Percentiles rank a stretch among this genome's conserved stretches.
Conservation (phyloP, 208 protist species). For the Perkinsela sp. region DNA sequence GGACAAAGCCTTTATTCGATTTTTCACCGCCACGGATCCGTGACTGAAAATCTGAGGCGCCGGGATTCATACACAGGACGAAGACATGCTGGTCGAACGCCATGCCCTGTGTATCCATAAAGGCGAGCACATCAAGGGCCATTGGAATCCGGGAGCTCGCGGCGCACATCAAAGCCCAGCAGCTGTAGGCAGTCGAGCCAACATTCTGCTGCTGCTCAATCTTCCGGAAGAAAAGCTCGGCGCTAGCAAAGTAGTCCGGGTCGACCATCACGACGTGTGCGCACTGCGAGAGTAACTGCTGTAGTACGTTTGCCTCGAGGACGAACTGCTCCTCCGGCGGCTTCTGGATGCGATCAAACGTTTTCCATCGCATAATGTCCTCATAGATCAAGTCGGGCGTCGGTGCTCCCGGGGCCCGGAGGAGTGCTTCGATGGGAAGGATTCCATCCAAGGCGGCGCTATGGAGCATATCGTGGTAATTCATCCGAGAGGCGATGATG, state of each 20-base stretch:
- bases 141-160: constrained; percentile 18
- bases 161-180: constrained; percentile 28
- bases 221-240: constrained; percentile 17
- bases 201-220: constrained; percentile 38
- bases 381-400: constrained; percentile 55
- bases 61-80: constrained; percentile 35
- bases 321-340: constrained; percentile 49
- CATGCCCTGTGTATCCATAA: constrained; percentile 17
- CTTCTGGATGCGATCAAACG: constrained; percentile 29
- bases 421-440: constrained; percentile 18
- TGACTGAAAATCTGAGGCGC: constrained; percentile 10
- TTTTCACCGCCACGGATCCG: constrained; percentile 8
- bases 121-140: constrained; percentile 13
- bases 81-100: constrained; percentile 31
- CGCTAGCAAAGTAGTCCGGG: constrained; percentile 28
- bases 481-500: constrained; percentile 9
- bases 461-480: constrained; percentile 26
- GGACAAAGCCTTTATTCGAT: constrained; percentile 18
- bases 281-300: constrained; percentile 19
- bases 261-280: constrained; percentile 32
- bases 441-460: constrained; percentile 33
- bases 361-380: constrained; percentile 41
- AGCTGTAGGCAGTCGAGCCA: constrained; percentile 15
- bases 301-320: constrained; percentile 11
- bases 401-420: constrained; percentile 21